Evolutionary conservation across 495 filamentous ascomycete genomes (phyloP).

Genomic region (Neurospora sp.): DNA sequence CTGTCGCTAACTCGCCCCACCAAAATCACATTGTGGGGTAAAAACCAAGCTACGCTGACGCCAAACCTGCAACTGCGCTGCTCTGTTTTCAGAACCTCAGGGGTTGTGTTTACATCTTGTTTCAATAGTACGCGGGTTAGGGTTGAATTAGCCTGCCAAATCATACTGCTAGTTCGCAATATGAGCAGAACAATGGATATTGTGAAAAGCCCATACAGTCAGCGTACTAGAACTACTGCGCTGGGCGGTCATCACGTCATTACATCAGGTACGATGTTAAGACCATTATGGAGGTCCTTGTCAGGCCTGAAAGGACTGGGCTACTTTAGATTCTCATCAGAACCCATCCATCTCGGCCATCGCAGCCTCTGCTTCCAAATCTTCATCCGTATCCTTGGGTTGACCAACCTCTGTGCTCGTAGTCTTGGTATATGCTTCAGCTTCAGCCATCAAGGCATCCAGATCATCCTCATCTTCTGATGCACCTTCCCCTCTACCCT

Average conservation of each 20-base stretch:
- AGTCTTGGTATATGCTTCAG: slow-evolving; percentile 2
- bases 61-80: background rate
- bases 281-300: background rate
- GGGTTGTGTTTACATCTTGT: background rate
- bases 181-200: background rate
- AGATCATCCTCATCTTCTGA: slow-evolving; percentile 8
- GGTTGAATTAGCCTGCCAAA: background rate
- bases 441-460: slow-evolving; percentile 17
- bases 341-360: slow-evolving; percentile 57
- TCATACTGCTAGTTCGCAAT: background rate
- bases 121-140: background rate
- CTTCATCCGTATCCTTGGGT: slow-evolving; percentile 3
- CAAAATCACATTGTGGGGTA: slow-evolving; percentile 12
- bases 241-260: background rate
- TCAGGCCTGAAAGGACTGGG: background rate
- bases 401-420: background rate
- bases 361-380: slow-evolving; percentile 51
- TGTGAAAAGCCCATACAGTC: background rate
- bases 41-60: background rate
- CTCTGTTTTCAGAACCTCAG: background rate
- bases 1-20: slow-evolving; percentile 6
- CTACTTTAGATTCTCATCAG: slow-evolving; percentile 33
- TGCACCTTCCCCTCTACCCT: slow-evolving; percentile 6
- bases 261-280: background rate
- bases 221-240: background rate